A percentile compares a stretch with the other conserved stretches of the same genome.
Conservation (phyloP, 768 basidiomycete species). For the Suillus hirtellus region DNA sequence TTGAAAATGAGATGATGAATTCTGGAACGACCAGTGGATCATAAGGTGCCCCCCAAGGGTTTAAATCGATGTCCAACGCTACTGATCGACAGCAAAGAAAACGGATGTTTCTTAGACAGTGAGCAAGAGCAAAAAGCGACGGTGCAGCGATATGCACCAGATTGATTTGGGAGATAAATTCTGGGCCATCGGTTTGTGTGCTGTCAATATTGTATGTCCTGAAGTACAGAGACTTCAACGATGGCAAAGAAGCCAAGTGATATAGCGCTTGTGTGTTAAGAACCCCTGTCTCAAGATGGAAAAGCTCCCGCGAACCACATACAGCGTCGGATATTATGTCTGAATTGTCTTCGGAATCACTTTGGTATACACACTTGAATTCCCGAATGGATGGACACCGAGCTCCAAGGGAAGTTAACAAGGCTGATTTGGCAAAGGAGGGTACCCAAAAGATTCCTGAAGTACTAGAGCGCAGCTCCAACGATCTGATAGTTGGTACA, state of each 20-base stretch:
- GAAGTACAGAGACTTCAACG: background rate
- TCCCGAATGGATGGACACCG: background rate
- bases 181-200: background rate
- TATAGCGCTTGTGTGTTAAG: background rate
- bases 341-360: background rate
- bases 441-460: background rate
- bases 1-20: background rate
- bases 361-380: background rate
- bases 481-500: background rate
- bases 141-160: background rate
- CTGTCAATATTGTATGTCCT: background rate
- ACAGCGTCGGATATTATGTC: background rate
- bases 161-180: background rate
- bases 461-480: background rate
- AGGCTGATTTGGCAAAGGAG: background rate
- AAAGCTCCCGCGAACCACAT: background rate
- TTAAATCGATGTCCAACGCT: background rate
- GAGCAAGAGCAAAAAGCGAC: background rate
- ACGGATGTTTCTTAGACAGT: background rate
- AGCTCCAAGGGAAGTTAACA: background rate
- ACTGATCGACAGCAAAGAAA: background rate
- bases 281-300: background rate
- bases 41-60: background rate
- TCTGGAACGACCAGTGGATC: background rate
- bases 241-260: constrained; percentile 1